phyloP scores from a whole-genome alignment of 257 asterid genomes.

The Scutellaria barbata region DNA sequence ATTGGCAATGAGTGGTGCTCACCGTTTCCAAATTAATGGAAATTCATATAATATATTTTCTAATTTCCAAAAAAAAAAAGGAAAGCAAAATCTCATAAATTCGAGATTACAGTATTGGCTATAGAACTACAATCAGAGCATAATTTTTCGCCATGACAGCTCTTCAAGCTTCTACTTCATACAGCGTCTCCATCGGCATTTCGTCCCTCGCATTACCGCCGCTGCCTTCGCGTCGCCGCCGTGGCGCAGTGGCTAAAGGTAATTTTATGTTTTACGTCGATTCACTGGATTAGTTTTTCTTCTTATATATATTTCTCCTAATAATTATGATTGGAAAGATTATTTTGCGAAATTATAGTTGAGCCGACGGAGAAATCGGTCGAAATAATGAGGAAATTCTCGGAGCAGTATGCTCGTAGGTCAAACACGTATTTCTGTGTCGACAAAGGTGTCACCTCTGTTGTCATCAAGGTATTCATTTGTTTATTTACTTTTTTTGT shows the following conservation, averaged over 20 bases:
- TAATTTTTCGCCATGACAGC: conserved; percentile 58
- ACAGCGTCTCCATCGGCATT: conserved; percentile 64
- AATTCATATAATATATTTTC: neutral
- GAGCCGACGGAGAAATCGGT: conserved; percentile 97
- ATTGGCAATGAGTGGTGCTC: conserved; percentile 63
- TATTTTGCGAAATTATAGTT: conserved; percentile 51
- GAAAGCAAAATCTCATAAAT: neutral
- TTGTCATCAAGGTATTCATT: conserved; percentile 74
- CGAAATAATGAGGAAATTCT: conserved; percentile 94
- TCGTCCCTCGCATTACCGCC: conserved; percentile 50
- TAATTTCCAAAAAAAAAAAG: neutral
- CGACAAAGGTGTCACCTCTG: conserved; percentile 93
- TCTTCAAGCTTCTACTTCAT: conserved; percentile 86
- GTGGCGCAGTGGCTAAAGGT: conserved; percentile 60
- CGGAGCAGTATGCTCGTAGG: conserved; percentile 97
- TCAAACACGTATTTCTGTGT: conserved; percentile 87
- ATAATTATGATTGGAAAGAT: conserved; percentile 2
- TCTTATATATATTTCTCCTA: neutral
- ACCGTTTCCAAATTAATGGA: conserved; percentile 28
- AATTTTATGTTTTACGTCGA: neutral
- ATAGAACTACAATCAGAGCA: conserved; percentile 13
- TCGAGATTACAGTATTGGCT: conserved; percentile 30
- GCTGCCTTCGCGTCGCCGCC: conserved; percentile 50
- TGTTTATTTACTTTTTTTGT: no score
- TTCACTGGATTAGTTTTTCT: neutral